Conservation (phyloP, 768 basidiomycete species). For the Rhizopogon vinicolor region DNA sequence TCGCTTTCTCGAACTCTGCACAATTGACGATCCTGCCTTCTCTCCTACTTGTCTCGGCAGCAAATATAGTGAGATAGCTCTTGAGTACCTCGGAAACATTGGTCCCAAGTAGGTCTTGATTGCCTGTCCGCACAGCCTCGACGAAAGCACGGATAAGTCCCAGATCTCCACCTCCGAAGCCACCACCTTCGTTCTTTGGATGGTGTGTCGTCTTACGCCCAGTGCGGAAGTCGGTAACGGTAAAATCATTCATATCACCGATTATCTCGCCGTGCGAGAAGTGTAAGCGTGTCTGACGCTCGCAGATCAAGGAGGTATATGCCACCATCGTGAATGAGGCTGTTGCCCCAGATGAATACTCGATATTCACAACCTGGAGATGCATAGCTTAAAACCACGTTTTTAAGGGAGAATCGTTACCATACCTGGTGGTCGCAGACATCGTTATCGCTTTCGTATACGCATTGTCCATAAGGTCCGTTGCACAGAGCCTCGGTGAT, state of each 20-base stretch:
- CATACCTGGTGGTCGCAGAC: slow-evolving; percentile 81
- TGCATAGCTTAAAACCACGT: background rate
- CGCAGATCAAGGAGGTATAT: slow-evolving; percentile 72
- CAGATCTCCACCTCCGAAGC: slow-evolving; percentile 81
- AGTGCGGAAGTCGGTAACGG: slow-evolving; percentile 72
- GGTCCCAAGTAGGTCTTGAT: slow-evolving; percentile 65
- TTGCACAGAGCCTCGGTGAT: slow-evolving; percentile 64
- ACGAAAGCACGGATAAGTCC: slow-evolving; percentile 76
- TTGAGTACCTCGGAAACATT: slow-evolving; percentile 63
- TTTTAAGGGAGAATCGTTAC: background rate
- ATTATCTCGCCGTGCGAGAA: slow-evolving; percentile 86
- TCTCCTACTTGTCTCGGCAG: slow-evolving; percentile 73
- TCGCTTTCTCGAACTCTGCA: slow-evolving; percentile 53
- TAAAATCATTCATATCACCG: slow-evolving; percentile 78
- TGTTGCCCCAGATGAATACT: slow-evolving; percentile 78
- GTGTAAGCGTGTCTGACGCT: slow-evolving; percentile 80
- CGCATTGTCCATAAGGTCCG: slow-evolving; percentile 77
- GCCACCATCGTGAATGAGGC: slow-evolving; percentile 90
- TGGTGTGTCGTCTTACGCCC: slow-evolving; percentile 35
- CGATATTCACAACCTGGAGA: slow-evolving; percentile 73
- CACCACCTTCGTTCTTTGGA: slow-evolving; percentile 58
- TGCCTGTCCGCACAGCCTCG: slow-evolving; percentile 60
- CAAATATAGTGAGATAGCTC: slow-evolving; percentile 83
- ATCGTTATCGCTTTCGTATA: slow-evolving; percentile 81
- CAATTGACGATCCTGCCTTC: slow-evolving; percentile 71